A percentile compares a stretch with the other conserved stretches of the same genome.
Conservation (phyloP, 2,329 filamentous ascomycete species). For the Phyllosticta paracitricarpa region DNA sequence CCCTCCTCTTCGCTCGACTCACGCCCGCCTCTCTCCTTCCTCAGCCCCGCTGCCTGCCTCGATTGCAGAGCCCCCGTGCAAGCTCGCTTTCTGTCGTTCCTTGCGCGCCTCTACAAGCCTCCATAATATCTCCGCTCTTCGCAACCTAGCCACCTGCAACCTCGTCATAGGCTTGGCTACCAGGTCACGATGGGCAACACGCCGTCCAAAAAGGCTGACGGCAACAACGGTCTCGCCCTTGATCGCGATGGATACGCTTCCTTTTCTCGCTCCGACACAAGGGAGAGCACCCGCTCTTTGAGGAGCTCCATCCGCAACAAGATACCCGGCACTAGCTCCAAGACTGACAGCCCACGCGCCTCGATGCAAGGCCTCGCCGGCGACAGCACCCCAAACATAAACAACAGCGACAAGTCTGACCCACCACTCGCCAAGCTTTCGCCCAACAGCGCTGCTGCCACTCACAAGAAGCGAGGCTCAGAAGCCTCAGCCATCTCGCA, state of each 20-base stretch:
- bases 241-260: slow-evolving; percentile 70
- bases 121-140: slow-evolving; percentile 28
- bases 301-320: slow-evolving; percentile 74
- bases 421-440: slow-evolving; percentile 48
- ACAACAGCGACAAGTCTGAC: slow-evolving; percentile 26
- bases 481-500: slow-evolving; percentile 17
- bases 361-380: slow-evolving; percentile 54
- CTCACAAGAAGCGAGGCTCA: slow-evolving; percentile 25
- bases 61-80: slow-evolving; percentile 30
- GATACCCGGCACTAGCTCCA: slow-evolving; percentile 59
- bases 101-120: slow-evolving; percentile 35
- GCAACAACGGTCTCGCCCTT: slow-evolving; percentile 47
- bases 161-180: background rate
- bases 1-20: slow-evolving; percentile 23
- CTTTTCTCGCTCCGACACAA: slow-evolving; percentile 85
- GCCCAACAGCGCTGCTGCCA: slow-evolving; percentile 45
- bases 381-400: slow-evolving; percentile 44
- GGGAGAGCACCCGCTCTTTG: slow-evolving; percentile 81
- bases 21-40: slow-evolving; percentile 16
- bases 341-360: slow-evolving; percentile 69
- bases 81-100: slow-evolving; percentile 35
- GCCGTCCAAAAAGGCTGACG: slow-evolving; percentile 49
- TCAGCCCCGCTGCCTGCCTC: slow-evolving; percentile 21
- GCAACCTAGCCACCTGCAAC: background rate
- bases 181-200: slow-evolving; percentile 61